Conservation (phyloP, 2,329 filamentous ascomycete species). For the Cucurbitaria berberidis region DNA sequence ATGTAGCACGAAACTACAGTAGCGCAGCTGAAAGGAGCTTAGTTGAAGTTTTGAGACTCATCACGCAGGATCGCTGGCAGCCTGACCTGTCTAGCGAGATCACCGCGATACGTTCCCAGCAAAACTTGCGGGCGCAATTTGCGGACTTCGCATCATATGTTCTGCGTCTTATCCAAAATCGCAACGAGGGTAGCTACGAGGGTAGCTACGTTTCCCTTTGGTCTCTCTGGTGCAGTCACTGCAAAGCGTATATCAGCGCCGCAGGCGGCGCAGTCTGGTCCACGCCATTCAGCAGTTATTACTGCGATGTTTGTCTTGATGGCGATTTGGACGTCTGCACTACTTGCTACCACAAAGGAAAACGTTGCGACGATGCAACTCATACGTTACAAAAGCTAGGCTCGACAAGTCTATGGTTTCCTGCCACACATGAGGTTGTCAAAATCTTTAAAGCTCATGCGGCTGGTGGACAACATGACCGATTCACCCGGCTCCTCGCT, state of each 20-base stretch:
- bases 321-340: too few relatives aligned
- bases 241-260: too few relatives aligned
- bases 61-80: not conserved
- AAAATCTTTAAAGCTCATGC: not conserved
- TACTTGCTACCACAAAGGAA: too few relatives aligned
- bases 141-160: not conserved
- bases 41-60: not conserved
- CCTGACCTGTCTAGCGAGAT: not conserved
- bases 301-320: too few relatives aligned
- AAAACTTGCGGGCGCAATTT: not conserved
- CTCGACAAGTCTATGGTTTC: not conserved
- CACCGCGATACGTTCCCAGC: not conserved
- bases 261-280: too few relatives aligned
- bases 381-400: too few relatives aligned
- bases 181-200: too few relatives aligned
- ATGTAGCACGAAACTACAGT: not conserved
- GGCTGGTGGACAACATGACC: not conserved
- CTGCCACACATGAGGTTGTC: not conserved
- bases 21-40: not conserved
- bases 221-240: too few relatives aligned
- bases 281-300: too few relatives aligned
- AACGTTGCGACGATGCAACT: too few relatives aligned
- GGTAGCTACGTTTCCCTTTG: too few relatives aligned
- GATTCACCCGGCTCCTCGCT: not conserved
- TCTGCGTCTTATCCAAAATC: not conserved